phyloP scores from a whole-genome alignment of 495 filamentous ascomycete genomes.

The Talaromyces liani region DNA sequence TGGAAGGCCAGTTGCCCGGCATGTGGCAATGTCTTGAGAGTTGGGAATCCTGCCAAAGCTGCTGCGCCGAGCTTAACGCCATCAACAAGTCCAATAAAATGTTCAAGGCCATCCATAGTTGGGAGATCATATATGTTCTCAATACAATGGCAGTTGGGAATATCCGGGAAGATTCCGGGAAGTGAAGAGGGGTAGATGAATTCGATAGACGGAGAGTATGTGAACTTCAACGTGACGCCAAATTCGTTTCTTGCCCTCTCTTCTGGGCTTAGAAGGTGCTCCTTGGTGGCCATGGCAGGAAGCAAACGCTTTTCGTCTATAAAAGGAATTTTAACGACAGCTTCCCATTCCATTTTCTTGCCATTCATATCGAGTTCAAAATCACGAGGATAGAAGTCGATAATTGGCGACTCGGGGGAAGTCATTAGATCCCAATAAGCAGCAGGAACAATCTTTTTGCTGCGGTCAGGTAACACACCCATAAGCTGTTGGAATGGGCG shows the following conservation, averaged over 20 bases:
- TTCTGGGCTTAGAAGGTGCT: constrained; percentile 63
- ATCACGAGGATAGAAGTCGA: constrained; percentile 96
- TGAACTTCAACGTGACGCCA: constrained; percentile 88
- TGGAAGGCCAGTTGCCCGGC: constrained; percentile 77
- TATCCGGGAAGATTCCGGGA: constrained; percentile 84
- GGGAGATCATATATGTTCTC: constrained; percentile 95
- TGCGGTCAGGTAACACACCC: constrained; percentile 95
- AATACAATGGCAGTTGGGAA: constrained; percentile 80
- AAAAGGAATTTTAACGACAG: constrained; percentile 97
- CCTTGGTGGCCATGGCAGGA: constrained; percentile 74
- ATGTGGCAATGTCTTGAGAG: constrained; percentile 73
- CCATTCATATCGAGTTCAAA: constrained; percentile 99
- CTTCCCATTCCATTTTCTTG: constrained; percentile 99
- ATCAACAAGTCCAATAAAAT: constrained; percentile 77
- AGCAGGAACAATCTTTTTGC: constrained; percentile 86
- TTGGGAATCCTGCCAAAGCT: constrained; percentile 90
- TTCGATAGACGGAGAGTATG: constrained; percentile 67
- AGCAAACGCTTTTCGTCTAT: constrained; percentile 87
- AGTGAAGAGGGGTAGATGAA: constrained; percentile 80
- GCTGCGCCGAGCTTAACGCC: constrained; percentile 74
- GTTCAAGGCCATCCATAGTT: constrained; percentile 81
- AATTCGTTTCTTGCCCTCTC: constrained; percentile 83
- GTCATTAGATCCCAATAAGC: constrained; percentile 94
- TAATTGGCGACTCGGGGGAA: constrained; percentile 82
- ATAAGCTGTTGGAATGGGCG: constrained; percentile 93